phyloP scores from a whole-genome alignment of 1,284 basidiomycete genomes.

The Sanghuangporus baumii region DNA sequence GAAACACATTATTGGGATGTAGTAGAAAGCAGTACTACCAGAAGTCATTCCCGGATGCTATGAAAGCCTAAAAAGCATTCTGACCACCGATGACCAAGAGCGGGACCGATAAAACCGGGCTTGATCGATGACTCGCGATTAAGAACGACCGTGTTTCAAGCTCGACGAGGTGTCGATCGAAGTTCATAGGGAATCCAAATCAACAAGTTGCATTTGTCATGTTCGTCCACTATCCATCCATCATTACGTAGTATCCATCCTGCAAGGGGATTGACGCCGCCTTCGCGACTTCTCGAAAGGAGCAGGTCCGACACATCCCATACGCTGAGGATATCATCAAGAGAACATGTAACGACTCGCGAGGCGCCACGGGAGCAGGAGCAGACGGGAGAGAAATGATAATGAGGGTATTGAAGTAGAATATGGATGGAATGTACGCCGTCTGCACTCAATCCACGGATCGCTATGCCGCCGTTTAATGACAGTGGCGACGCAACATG shows the following conservation, averaged over 20 bases:
- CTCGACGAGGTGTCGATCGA: background rate
- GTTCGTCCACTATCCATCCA: background rate
- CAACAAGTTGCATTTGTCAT: background rate
- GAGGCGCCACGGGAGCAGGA: background rate
- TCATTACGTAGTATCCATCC: background rate
- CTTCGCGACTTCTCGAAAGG: background rate
- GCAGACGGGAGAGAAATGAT: no score
- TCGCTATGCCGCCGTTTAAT: no score
- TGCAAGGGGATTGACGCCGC: background rate
- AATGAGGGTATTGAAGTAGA: no score
- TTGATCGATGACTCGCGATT: background rate
- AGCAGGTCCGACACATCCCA: constrained; percentile 10
- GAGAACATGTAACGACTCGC: background rate
- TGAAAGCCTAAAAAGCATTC: background rate
- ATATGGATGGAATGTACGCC: no score
- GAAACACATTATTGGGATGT: no score
- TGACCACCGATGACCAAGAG: background rate
- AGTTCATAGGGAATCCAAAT: background rate
- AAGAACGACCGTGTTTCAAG: background rate
- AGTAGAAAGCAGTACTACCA: no score
- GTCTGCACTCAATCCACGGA: no score
- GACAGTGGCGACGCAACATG: no score
- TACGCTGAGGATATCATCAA: constrained; percentile 14
- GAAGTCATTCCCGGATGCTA: no score
- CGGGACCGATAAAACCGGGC: background rate